Conservation (phyloP, 306 rosid species). For the Quercus berberidifolia region DNA sequence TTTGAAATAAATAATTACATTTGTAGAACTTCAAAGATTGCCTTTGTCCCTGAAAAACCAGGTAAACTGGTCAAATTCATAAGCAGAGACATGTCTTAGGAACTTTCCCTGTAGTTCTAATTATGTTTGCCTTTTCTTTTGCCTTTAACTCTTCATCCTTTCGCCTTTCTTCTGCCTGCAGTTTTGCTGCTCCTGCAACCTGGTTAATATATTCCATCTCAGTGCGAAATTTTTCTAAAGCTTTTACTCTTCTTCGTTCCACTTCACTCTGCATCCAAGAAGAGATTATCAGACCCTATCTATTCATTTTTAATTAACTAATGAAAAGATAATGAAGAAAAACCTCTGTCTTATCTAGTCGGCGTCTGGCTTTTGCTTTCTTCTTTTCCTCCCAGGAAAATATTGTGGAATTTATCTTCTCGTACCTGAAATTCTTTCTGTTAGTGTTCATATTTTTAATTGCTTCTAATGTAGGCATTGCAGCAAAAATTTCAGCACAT, state of each 20-base stretch:
- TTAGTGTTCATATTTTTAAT: constrained; percentile 2
- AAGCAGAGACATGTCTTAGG: constrained; percentile 54
- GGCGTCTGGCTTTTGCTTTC: constrained; percentile 39
- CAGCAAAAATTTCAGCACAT: constrained; percentile 3
- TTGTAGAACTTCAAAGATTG: background rate
- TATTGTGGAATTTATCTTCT: constrained; percentile 37
- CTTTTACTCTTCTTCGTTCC: constrained; percentile 34
- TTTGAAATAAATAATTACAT: constrained; percentile 20
- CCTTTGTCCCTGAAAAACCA: background rate
- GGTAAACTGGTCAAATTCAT: constrained; percentile 26
- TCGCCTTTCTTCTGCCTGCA: constrained; percentile 35
- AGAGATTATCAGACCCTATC: background rate
- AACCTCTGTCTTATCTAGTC: constrained; percentile 50
- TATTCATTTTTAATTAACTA: background rate
- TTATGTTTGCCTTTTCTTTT: constrained; percentile 47
- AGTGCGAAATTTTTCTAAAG: constrained; percentile 11
- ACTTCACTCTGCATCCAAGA: constrained; percentile 38
- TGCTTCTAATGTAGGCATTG: background rate
- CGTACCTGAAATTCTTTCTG: constrained; percentile 46
- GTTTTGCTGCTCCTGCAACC: constrained; percentile 53
- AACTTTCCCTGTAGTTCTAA: constrained; percentile 56
- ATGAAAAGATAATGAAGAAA: constrained; percentile 1
- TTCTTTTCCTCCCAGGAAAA: constrained; percentile 67
- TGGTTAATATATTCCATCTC: constrained; percentile 29
- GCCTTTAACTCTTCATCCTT: constrained; percentile 42